Evolutionary conservation across 176 grass and related monocot genomes (phyloP).

Genomic region (Phragmites australis): DNA sequence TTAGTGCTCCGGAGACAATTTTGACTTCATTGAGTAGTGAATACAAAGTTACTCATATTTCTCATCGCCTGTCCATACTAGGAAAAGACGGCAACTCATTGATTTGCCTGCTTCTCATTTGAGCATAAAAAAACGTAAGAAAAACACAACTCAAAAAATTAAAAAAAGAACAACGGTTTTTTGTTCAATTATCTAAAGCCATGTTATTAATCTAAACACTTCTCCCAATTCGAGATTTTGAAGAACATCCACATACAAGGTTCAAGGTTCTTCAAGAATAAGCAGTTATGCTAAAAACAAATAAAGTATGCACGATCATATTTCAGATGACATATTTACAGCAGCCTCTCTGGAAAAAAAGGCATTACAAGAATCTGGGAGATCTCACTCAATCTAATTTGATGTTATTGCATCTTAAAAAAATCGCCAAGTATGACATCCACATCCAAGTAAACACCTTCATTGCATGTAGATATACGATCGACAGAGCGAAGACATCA

Average conservation of each 20-base stretch:
- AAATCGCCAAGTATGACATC: background rate
- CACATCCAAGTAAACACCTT: constrained; percentile 4
- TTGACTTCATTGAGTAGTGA: background rate
- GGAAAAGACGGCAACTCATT: background rate
- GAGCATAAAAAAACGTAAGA: background rate
- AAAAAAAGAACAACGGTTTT: no score
- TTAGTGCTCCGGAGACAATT: no score
- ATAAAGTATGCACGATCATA: background rate
- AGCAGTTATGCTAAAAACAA: background rate
- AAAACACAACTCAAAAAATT: no score
- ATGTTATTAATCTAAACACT: constrained; percentile 6
- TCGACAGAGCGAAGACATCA: background rate
- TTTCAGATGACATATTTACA: constrained; percentile 11
- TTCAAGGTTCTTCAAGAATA: constrained; percentile 14
- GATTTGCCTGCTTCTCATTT: background rate
- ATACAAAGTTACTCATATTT: background rate
- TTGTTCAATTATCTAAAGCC: background rate
- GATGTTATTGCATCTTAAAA: background rate
- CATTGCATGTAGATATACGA: background rate
- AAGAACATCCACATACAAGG: background rate
- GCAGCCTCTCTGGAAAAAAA: background rate
- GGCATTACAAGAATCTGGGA: background rate
- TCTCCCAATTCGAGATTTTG: background rate
- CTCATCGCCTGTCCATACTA: no score
- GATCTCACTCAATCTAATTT: constrained; percentile 8